Base-by-base conservation (phyloP, 1,284 basidiomycete genomes). In the Ceratobasidium sp. region DNA sequence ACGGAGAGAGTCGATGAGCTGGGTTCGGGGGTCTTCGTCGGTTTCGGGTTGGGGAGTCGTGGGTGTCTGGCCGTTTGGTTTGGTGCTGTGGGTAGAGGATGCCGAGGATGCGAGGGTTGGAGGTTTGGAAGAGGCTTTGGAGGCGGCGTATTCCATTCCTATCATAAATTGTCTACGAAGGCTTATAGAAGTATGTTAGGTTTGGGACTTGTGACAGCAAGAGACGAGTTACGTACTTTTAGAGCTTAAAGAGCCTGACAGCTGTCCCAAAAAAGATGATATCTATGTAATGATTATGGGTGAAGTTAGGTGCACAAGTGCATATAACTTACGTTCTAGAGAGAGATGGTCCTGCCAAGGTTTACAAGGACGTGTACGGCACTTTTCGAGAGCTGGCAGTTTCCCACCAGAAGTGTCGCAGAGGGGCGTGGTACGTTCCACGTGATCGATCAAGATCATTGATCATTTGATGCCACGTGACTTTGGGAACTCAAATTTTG, bases 1-100 rank as follows among this genome's bases (percentile, higher is more conserved):
- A 42, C 95, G 92, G 26, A 98, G 88, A 0, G 94, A 93, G 15
- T 89, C 85, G 82, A 97, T 95, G 81, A 97, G 89, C 86, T 92
- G 89, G 6, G 89, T 89, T 81, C 94, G 92, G 2, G 93, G 92
- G 82, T 94, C 92, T 23, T 81, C 83, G 33, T 77, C 46, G 39
- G 28, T 23, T 23, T 55, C 61, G 33, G 40, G 9, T 4, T n/a
- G 33, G 18, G 28, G 46, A 2, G 26, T 55, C 15, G 66, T 68
- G 15, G 66, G 66, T 5, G 60, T 40, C 23, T 76, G 40, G 40
- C 61, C 72, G 51, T 76, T 76, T 39, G 72, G 61, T 51, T 76
- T 76, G 61, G 23, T 51, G 49, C 72, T 76, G 40, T 64, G 72
- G 18, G 49, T 66, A 7, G 72, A 76, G 5, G 72, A 76, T 4